Conservation (phyloP, 2,329 filamentous ascomycete species). For the Aureobasidium mangrovei region DNA sequence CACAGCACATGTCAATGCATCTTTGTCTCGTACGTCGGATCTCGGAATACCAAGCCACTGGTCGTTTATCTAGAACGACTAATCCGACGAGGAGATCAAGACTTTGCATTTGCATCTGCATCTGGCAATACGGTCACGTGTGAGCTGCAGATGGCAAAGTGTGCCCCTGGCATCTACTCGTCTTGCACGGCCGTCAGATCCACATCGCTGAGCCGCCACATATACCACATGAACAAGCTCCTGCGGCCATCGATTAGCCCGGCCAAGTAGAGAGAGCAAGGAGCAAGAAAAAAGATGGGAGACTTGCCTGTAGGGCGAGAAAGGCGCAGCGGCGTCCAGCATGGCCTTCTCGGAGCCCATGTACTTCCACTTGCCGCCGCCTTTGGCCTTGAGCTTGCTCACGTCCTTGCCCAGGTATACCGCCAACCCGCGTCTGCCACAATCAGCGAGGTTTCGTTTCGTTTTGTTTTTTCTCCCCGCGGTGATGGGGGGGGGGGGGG, state of each 20-base stretch:
- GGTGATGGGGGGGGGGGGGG: no score
- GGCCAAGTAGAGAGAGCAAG: background rate
- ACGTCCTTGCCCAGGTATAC: conserved; percentile 77
- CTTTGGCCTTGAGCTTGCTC: conserved; percentile 67
- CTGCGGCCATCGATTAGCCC: conserved; percentile 33
- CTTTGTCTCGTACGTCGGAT: no score
- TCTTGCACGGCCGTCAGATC: conserved; percentile 50
- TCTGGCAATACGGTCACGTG: no score
- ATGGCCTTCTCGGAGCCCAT: conserved; percentile 84
- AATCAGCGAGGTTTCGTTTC: background rate
- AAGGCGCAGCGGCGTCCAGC: conserved; percentile 69
- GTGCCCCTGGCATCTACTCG: background rate
- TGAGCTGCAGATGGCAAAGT: no score
- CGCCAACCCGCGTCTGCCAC: conserved; percentile 67
- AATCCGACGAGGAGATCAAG: no score
- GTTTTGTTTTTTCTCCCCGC: background rate
- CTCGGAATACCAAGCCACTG: no score
- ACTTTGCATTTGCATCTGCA: no score
- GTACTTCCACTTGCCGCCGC: conserved; percentile 92
- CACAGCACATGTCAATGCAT: no score
- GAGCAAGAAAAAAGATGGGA: background rate
- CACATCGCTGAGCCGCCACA: conserved; percentile 73
- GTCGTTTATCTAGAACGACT: no score
- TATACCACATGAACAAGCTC: conserved; percentile 96
- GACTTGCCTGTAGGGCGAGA: conserved; percentile 66